Percentiles rank a stretch among this genome's conserved stretches.
These are phyloP conservation scores for Areca catechu DNA, from an alignment of 176 grass and related monocot genomes.

Conservation along the genomic window DNA sequence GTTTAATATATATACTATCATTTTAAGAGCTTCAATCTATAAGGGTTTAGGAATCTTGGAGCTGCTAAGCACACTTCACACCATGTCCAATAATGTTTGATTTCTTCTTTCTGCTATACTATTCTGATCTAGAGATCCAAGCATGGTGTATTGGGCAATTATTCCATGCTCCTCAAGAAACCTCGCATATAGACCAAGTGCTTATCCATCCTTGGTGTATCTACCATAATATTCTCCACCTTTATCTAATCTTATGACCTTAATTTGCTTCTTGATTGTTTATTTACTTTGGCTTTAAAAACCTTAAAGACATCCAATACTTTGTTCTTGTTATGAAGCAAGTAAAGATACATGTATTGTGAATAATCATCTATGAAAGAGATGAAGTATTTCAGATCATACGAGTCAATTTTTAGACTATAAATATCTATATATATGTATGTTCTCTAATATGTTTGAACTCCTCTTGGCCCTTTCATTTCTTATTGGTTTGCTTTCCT, in stretches of 20 bases:
- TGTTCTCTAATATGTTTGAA: too few relatives aligned
- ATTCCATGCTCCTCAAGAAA: not conserved
- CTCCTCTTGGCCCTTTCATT: not conserved
- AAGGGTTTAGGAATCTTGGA: conserved; percentile 1
- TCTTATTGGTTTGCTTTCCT: not conserved
- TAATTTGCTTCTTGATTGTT: not conserved
- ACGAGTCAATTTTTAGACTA: too few relatives aligned
- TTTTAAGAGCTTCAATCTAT: conserved; percentile 12
- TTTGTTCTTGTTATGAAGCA: too few relatives aligned
- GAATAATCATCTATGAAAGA: too few relatives aligned
- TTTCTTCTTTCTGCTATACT: conserved; percentile 4
- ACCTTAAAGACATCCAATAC: too few relatives aligned
- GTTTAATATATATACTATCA: not conserved
- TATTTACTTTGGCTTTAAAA: too few relatives aligned
- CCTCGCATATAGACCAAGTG: not conserved
- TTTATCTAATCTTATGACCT: not conserved
- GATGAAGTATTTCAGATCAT: too few relatives aligned
- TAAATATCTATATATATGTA: too few relatives aligned
- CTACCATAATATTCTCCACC: conserved; percentile 4
- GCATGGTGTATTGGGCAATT: not conserved
- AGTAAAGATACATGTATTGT: conserved; percentile 7
- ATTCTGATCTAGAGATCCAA: not conserved
- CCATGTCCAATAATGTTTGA: not conserved
- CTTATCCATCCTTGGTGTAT: not conserved
- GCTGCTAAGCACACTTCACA: not conserved